Percentiles rank a stretch among this genome's conserved stretches.
Conservation (phyloP, 2,329 filamentous ascomycete genomes). For the Clonostachys rhizophaga region DNA sequence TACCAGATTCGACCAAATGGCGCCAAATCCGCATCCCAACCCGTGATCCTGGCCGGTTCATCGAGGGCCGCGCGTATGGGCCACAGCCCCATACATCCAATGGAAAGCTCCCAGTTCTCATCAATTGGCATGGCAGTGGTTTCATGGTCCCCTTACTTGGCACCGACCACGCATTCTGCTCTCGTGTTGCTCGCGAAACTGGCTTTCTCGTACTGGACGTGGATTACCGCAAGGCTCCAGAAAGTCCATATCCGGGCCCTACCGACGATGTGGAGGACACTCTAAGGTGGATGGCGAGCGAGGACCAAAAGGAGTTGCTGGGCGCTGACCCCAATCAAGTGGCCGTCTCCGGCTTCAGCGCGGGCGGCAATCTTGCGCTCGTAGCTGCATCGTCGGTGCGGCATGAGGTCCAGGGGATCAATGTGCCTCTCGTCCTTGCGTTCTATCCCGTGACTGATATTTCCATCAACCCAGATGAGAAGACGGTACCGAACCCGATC, state of each 20-base stretch:
- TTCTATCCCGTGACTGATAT: too few relatives aligned
- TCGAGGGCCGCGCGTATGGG: conserved; percentile 18
- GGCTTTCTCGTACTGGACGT: conserved; percentile 15
- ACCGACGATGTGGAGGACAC: conserved; percentile 27
- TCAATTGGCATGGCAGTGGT: conserved; percentile 27
- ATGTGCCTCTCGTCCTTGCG: too few relatives aligned
- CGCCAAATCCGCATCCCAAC: conserved; percentile 14
- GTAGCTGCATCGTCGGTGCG: conserved; percentile 4
- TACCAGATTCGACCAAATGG: too few relatives aligned
- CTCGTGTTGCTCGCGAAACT: conserved; percentile 12
- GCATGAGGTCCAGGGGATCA: too few relatives aligned
- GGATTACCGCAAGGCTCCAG: conserved; percentile 33
- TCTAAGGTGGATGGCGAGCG: conserved; percentile 14
- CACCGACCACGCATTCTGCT: conserved; percentile 29
- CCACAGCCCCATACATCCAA: conserved; percentile 10
- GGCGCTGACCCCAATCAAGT: conserved; percentile 21
- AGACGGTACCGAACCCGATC: too few relatives aligned
- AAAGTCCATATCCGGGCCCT: conserved; percentile 28
- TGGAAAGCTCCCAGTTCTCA: neutral
- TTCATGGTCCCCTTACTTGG: conserved; percentile 25
- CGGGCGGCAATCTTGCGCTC: conserved; percentile 38
- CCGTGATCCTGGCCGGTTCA: conserved; percentile 14
- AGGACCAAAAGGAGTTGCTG: conserved; percentile 4
- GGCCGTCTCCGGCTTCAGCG: conserved; percentile 39
- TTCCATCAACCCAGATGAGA: too few relatives aligned